Evolutionary conservation across 257 asterid species (phyloP).

Genomic region (Jasminum sambac): DNA sequence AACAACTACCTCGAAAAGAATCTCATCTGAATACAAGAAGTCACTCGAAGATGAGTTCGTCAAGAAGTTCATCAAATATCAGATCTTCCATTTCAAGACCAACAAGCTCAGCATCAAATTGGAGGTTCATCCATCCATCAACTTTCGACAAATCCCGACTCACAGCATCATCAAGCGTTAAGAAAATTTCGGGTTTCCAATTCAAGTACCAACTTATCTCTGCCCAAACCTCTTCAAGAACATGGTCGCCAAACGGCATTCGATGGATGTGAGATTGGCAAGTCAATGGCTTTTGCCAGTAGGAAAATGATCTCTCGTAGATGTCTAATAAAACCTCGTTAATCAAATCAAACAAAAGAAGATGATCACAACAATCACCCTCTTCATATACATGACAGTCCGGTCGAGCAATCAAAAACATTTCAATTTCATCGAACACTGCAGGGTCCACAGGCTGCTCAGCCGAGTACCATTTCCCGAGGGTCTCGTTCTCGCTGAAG

Average conservation of each 20-base stretch:
- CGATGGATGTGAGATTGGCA: slow-evolving; percentile 46
- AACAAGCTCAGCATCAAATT: slow-evolving; percentile 67
- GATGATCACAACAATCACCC: slow-evolving; percentile 38
- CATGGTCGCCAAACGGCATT: slow-evolving; percentile 57
- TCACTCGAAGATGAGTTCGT: slow-evolving; percentile 40
- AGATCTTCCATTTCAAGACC: slow-evolving; percentile 66
- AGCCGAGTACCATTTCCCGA: slow-evolving; percentile 61
- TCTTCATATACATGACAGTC: slow-evolving; percentile 33
- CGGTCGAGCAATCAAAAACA: slow-evolving; percentile 28
- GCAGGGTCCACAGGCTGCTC: slow-evolving; percentile 56
- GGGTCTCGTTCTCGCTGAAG: slow-evolving; percentile 43
- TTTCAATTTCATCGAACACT: slow-evolving; percentile 60
- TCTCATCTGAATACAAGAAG: background rate
- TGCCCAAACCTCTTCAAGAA: slow-evolving; percentile 75
- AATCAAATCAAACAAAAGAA: slow-evolving; percentile 62
- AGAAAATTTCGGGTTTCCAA: slow-evolving; percentile 43
- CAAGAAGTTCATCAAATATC: slow-evolving; percentile 66
- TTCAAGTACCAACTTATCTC: slow-evolving; percentile 44
- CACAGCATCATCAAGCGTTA: slow-evolving; percentile 55
- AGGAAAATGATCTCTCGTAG: slow-evolving; percentile 57
- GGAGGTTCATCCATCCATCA: slow-evolving; percentile 77
- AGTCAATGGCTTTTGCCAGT: slow-evolving; percentile 66
- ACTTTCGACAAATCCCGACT: slow-evolving; percentile 46
- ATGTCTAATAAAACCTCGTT: slow-evolving; percentile 64
- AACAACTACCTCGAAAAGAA: background rate